Percentiles rank a stretch among this genome's conserved stretches.
phyloP scores from a whole-genome alignment of 768 basidiomycete genomes.

The Chalciporus piperatus region DNA sequence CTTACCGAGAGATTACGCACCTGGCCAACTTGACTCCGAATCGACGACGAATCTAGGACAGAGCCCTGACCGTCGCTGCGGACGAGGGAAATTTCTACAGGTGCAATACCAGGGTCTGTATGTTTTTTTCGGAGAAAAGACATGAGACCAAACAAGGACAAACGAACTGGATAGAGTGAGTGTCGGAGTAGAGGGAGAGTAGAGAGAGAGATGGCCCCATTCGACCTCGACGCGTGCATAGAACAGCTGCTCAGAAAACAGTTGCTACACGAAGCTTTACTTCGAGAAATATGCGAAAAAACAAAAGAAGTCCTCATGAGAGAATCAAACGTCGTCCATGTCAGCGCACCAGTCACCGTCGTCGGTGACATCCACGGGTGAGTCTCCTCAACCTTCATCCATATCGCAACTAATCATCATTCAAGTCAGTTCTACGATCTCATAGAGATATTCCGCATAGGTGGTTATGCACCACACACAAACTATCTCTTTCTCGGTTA shows the following conservation, averaged over 20 bases:
- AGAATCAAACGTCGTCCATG: slow-evolving; percentile 97
- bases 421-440: slow-evolving; percentile 98
- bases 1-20: slow-evolving; percentile 20
- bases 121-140: not conserved
- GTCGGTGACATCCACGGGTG: slow-evolving; percentile 99
- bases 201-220: slow-evolving; percentile 57
- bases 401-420: slow-evolving; percentile 31
- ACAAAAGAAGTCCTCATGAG: slow-evolving; percentile 99
- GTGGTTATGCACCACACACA: slow-evolving; percentile 92
- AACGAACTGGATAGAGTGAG: no score
- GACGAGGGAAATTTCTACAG: no score
- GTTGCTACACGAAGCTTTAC: slow-evolving; percentile 87
- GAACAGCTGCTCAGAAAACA: slow-evolving; percentile 87
- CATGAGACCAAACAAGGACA: slow-evolving; percentile 16
- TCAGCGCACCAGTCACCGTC: slow-evolving; percentile 94
- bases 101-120: no score
- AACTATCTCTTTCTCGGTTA: slow-evolving; percentile 97
- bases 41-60: slow-evolving; percentile 5
- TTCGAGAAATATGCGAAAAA: slow-evolving; percentile 99
- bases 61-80: slow-evolving; percentile 6
- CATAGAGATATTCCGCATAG: slow-evolving; percentile 98
- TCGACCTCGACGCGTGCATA: slow-evolving; percentile 97
- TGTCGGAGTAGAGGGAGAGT: no score
- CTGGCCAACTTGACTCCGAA: not conserved
- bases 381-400: slow-evolving; percentile 34